These are phyloP conservation scores for Tricholoma bakamatsutake DNA, from an alignment of 768 basidiomycete species.

Conservation along the genomic window DNA sequence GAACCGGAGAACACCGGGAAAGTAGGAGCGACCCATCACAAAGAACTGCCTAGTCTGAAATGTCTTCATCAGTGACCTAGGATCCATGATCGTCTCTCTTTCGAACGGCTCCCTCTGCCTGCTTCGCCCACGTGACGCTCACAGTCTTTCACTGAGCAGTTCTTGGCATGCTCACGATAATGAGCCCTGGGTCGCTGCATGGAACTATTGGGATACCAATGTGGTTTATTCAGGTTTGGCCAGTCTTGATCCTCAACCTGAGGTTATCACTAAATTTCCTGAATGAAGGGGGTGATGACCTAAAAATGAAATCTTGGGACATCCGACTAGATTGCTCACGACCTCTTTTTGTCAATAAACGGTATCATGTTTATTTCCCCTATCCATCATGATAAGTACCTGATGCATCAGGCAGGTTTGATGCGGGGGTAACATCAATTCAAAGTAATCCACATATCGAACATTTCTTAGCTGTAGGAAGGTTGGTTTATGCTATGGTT, in stretches of 20 bases:
- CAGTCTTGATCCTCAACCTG: neutral
- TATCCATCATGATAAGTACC: neutral
- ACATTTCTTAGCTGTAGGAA: slow-evolving; percentile 85
- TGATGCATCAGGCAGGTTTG: slow-evolving; percentile 51
- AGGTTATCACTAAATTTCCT: slow-evolving; percentile 6
- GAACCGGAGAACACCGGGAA: slow-evolving; percentile 48
- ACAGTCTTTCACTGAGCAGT: slow-evolving; percentile 38
- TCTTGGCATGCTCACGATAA: slow-evolving; percentile 88
- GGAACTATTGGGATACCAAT: slow-evolving; percentile 81
- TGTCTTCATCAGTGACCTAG: slow-evolving; percentile 35
- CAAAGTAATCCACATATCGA: slow-evolving; percentile 78
- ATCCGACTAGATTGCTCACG: slow-evolving; percentile 51
- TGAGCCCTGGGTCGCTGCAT: slow-evolving; percentile 92
- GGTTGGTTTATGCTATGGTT: slow-evolving; percentile 37
- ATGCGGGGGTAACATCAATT: slow-evolving; percentile 88
- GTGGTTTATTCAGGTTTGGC: slow-evolving; percentile 80
- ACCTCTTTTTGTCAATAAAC: slow-evolving; percentile 69
- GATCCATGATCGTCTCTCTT: slow-evolving; percentile 70
- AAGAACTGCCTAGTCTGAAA: neutral
- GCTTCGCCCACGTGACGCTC: slow-evolving; percentile 41
- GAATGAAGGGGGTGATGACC: slow-evolving; percentile 82
- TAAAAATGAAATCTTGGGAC: slow-evolving; percentile 90
- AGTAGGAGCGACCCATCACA: slow-evolving; percentile 27
- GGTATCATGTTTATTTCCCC: slow-evolving; percentile 30
- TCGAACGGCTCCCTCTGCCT: slow-evolving; percentile 76